These are phyloP conservation scores for Elsinoe necatrix DNA, from an alignment of 2,329 filamentous ascomycete genomes.

Conservation along the genomic window DNA sequence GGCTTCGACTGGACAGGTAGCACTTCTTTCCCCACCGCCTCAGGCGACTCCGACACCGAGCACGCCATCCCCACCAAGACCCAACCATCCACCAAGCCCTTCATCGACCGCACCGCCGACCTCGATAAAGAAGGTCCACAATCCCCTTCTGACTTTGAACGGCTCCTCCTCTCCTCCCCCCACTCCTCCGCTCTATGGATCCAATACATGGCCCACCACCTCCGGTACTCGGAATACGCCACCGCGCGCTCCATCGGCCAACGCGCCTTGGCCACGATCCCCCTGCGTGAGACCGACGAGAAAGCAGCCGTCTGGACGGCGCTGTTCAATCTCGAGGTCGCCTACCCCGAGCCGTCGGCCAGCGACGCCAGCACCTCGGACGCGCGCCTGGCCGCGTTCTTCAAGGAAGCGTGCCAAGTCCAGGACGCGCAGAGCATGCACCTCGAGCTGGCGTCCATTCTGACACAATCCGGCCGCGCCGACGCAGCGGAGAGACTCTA, in stretches of 20 bases:
- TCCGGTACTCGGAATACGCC: slow-evolving; percentile 79
- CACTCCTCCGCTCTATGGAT: slow-evolving; percentile 94
- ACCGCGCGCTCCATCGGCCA: slow-evolving; percentile 86
- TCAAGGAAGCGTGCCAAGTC: slow-evolving; percentile 87
- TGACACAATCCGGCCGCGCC: slow-evolving; percentile 81
- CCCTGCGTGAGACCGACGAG: slow-evolving; percentile 81
- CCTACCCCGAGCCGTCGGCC: slow-evolving; percentile 51
- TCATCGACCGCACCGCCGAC: slow-evolving; percentile 85
- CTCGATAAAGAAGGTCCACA: slow-evolving; percentile 83
- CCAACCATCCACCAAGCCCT: slow-evolving; percentile 61
- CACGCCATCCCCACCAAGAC: slow-evolving; percentile 40
- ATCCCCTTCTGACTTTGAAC: slow-evolving; percentile 85
- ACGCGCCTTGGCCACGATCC: slow-evolving; percentile 83
- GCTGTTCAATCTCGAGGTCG: slow-evolving; percentile 85
- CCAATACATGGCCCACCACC: slow-evolving; percentile 97
- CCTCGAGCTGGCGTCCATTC: slow-evolving; percentile 84
- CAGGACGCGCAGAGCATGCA: slow-evolving; percentile 87
- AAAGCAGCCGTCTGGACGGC: slow-evolving; percentile 95
- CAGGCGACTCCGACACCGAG: slow-evolving; percentile 47
- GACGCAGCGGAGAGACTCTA: slow-evolving; percentile 84
- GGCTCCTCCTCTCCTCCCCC: slow-evolving; percentile 81
- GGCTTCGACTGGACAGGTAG: slow-evolving; percentile 86
- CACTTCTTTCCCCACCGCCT: slow-evolving; percentile 44
- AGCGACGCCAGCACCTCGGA: slow-evolving; percentile 43
- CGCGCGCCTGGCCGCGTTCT: slow-evolving; percentile 72